Evolutionary conservation across 805 yeast genomes (phyloP), one percentile per base, ranked within the genome.

Genomic region (Suhomyces sp.): DNA sequence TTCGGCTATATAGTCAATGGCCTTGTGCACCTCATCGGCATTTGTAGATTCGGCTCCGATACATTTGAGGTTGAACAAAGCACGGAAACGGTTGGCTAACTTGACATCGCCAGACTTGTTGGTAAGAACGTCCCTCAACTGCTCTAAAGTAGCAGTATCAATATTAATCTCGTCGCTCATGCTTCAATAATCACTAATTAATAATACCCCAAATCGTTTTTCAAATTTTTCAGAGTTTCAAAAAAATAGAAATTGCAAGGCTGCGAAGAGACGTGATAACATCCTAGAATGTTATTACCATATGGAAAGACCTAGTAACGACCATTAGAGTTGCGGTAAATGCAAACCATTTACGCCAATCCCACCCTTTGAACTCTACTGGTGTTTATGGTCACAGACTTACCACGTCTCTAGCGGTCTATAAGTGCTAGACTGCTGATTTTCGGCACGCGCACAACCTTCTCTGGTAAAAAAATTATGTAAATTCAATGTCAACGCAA

Each of bases 11-110:
- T 90, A 89, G 50, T 87, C 82, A 51, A 93, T 82, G 49, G 94
- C 96, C 50, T 60, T 72, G 51, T 78, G 73, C 23, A 96, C 96
- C 44, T 73, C 78, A 44, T 68, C 76, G 36, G 76, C 73, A 17
- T 74, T 69, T 42, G 72, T 68, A 41, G 86, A 84, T 54, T 90
- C 96, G 47, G 86, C 83, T 38, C 97, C 99, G 49, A 89, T 77
- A 46, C 89, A 83, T 72, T 94, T 94, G 62, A 94, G 77, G 72
- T 87, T 90, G 79, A 94, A 94, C 35, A 94, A 79, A 6, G 99
- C 98, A 70, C 99, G 82, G 74, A 94, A 94, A 64, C 99, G 81
- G 69, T 81, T 84, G 4, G 97, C 94, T 33, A 94, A 80, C 53
- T 87, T 86, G 19, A 82, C 83, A 13, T 84, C 75, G 3, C 97